Conservation (phyloP, 257 asterid genomes). For the Lithospermum erythrorhizon region DNA sequence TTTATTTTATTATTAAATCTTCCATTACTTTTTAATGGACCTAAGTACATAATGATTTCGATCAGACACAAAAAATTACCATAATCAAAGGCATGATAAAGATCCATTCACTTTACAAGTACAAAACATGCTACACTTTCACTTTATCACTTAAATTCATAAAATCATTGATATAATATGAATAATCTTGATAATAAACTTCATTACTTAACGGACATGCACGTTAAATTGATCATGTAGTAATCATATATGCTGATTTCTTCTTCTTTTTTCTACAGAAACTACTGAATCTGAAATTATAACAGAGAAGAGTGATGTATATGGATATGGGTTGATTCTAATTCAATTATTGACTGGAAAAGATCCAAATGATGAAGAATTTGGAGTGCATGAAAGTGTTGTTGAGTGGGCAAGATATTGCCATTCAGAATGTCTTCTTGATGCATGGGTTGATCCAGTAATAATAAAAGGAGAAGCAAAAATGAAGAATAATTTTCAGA, state of each 20-base stretch:
- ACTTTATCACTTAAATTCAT: not conserved
- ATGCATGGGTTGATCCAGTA: constrained; percentile 53
- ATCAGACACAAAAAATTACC: not conserved
- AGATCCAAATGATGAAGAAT: constrained; percentile 38
- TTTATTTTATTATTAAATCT: not conserved
- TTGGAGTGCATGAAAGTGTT: constrained; percentile 34
- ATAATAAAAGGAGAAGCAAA: constrained; percentile 22
- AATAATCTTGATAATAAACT: not conserved
- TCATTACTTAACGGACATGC: constrained; percentile 18
- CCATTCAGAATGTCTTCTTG: constrained; percentile 72
- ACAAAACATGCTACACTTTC: not conserved
- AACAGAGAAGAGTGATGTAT: constrained; percentile 40
- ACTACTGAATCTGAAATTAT: constrained; percentile 23
- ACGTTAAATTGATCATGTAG: constrained; percentile 9
- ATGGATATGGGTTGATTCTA: constrained; percentile 54
- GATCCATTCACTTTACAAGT: not conserved
- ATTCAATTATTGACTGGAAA: constrained; percentile 70
- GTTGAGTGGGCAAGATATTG: constrained; percentile 84
- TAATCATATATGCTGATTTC: not conserved
- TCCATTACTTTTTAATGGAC: not conserved
- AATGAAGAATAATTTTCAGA: constrained; percentile 15
- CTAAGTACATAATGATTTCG: not conserved
- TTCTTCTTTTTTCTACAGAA: constrained; percentile 18
- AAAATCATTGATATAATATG: not conserved
- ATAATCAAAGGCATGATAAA: not conserved